Evolutionary conservation across 306 rosid genomes (phyloP), one percentile per base, ranked within the genome.

Genomic region (Styphnolobium japonicum): DNA sequence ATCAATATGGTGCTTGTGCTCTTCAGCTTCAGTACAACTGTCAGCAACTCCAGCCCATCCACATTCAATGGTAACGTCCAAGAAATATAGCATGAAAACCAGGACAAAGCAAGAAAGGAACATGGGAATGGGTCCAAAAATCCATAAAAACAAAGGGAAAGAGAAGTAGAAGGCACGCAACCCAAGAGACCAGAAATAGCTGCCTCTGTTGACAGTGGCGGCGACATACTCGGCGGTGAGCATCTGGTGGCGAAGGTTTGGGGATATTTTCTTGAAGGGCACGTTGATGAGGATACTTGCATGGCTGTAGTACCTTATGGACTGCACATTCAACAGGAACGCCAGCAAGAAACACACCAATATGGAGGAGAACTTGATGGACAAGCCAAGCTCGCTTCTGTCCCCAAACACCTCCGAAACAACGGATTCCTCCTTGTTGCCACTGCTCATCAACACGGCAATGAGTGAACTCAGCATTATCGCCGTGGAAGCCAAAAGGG

Each of bases 111-210:
- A 90, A 29, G 90, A 84, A 0, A 88, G 2, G 4, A 93, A 84
- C 92, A 93, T 90, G 2, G 98, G 92, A 65, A 95, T 86, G 6
- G 98, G 94, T 0, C 99, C 99, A 68, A 95, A 91, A 52, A 93
- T 86, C 99, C 99, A 95, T 65, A 93, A 49, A 77, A 93, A 87
- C 75, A 93, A 46, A 81, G 99, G 98, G 46, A 93, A 85, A 4
- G 97, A 95, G 65, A 95, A 91, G 88, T 92, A 93, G 68, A 93
- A 91, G 11, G 99, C 97, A 1, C 98, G 81, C 85, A 95, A 79
- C 0, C 99, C 98, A 9, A 95, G 70, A 5, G 97, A 93, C 96
- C 98, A 90, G 80, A 92, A 95, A 31, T 90, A 91, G 82, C 98
- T 84, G 6, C 97, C 99, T 31, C 90, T 73, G 42, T 90, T 95